These are phyloP conservation scores for Colletotrichum aenigma DNA, from an alignment of 2,329 filamentous ascomycete species.

Conservation along the genomic window DNA sequence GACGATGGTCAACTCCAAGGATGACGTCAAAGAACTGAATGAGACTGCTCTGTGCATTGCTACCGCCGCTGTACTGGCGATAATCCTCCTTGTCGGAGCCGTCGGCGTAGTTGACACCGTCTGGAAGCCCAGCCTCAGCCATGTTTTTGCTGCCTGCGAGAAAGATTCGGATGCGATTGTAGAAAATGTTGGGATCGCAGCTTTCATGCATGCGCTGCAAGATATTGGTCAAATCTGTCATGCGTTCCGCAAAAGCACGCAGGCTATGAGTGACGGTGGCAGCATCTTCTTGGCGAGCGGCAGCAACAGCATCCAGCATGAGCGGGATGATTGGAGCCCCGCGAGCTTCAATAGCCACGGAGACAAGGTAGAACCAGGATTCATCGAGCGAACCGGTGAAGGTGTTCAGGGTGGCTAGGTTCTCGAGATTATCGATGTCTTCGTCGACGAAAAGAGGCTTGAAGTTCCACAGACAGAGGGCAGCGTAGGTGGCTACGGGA, in stretches of 20 bases:
- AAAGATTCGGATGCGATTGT: slow-evolving; percentile 94
- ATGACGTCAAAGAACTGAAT: slow-evolving; percentile 98
- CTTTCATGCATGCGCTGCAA: slow-evolving; percentile 92
- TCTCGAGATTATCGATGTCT: slow-evolving; percentile 81
- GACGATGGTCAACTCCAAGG: slow-evolving; percentile 86
- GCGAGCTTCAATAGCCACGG: slow-evolving; percentile 92
- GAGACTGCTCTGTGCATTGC: slow-evolving; percentile 94
- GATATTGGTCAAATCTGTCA: slow-evolving; percentile 82
- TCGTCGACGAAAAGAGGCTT: slow-evolving; percentile 88
- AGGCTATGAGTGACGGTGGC: slow-evolving; percentile 77
- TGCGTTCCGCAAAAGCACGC: slow-evolving; percentile 80
- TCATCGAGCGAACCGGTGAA: slow-evolving; percentile 96
- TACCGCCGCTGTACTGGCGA: slow-evolving; percentile 88
- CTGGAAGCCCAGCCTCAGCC: slow-evolving; percentile 87
- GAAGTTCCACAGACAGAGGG: slow-evolving; percentile 95
- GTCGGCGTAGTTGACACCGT: slow-evolving; percentile 87
- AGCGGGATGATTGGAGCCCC: slow-evolving; percentile 85
- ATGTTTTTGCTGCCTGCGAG: slow-evolving; percentile 98
- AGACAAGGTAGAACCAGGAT: slow-evolving; percentile 98
- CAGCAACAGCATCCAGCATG: slow-evolving; percentile 86
- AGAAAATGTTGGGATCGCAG: slow-evolving; percentile 94
- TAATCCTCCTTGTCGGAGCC: slow-evolving; percentile 72
- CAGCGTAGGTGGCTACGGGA: slow-evolving; percentile 92
- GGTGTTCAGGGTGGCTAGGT: slow-evolving; percentile 85
- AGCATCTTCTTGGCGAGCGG: slow-evolving; percentile 73